Evolutionary conservation across 495 filamentous ascomycete species (phyloP).

Genomic region (Neurospora sublineolata): DNA sequence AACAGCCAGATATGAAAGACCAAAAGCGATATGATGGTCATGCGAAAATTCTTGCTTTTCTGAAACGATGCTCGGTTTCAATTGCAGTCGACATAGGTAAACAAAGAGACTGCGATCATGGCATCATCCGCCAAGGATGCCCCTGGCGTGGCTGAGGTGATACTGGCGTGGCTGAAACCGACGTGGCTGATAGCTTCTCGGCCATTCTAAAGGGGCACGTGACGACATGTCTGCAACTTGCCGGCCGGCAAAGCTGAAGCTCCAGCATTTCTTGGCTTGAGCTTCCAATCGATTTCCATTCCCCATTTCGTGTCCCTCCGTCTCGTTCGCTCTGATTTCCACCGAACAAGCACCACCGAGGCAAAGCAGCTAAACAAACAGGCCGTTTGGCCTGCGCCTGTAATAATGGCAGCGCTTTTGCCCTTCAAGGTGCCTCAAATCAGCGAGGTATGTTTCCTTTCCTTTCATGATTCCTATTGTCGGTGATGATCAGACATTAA

Average conservation of each 20-base stretch:
- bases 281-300: not conserved
- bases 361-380: not conserved
- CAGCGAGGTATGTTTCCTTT: conserved; percentile 35
- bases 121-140: not conserved
- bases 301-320: not conserved
- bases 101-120: not conserved
- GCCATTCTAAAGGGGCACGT: not conserved
- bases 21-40: not conserved
- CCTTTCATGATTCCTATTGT: not conserved
- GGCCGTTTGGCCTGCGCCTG: not conserved
- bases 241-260: not conserved
- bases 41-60: not conserved
- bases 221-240: not conserved
- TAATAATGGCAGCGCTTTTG: not conserved
- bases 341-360: not conserved
- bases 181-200: not conserved
- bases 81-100: not conserved
- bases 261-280: not conserved
- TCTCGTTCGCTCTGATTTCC: not conserved
- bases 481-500: not conserved
- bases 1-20: not conserved
- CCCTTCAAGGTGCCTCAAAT: conserved; percentile 26
- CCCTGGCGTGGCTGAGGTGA: not conserved
- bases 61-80: not conserved
- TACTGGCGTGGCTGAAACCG: not conserved